Evolutionary conservation across 2,329 filamentous ascomycete species (phyloP), one percentile per base, ranked within the genome.

Genomic region (Colletotrichum navitas): DNA sequence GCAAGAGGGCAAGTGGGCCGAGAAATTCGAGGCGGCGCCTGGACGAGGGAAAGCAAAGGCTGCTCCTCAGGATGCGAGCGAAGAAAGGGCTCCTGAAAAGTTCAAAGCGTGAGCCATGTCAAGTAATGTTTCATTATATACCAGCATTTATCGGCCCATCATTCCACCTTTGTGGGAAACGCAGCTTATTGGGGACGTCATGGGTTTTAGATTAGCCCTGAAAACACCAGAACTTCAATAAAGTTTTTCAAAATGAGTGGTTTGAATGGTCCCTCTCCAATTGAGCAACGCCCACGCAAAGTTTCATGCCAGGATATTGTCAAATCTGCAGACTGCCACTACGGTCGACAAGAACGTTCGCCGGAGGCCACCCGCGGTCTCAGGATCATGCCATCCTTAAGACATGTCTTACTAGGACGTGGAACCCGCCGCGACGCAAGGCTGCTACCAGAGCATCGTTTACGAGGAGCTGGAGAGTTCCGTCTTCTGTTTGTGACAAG

Each of bases 1-100:
- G 63, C 85, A 87, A 74, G 83, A 87, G 68, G 83, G 84, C 3
- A 79, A 79, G 67, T 89, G 87, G 86, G 82, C 79, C 66, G 76
- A 75, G 6, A 87, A 81, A 66, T 89, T 89, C 72, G 84, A 86
- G 62, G 76, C 77, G 18, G 87, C 87, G 0, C 80, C 83, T 2
- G 87, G 86, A 12, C 83, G 79, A 71, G 86, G 85, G 8, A 86
- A 85, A 73, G 83, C 79, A 14, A 68, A 68, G 51, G 51, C 68
- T 10, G 68, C 63, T 7, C 64, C 68, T 18, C 64, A 71, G 29
- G 68, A 71, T 26, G 43, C n/a, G 12, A n/a, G 21, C 3, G 68
- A 68, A 26, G 68, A 71, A 11, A 56, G 68, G 1, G 68, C 68
- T 3, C 68, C 68, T 21, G 68, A 71, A 14, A 71, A n/a, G 29